Evolutionary conservation across 768 basidiomycete genomes (phyloP).

Genomic region (Psilocybe cyanescens): DNA sequence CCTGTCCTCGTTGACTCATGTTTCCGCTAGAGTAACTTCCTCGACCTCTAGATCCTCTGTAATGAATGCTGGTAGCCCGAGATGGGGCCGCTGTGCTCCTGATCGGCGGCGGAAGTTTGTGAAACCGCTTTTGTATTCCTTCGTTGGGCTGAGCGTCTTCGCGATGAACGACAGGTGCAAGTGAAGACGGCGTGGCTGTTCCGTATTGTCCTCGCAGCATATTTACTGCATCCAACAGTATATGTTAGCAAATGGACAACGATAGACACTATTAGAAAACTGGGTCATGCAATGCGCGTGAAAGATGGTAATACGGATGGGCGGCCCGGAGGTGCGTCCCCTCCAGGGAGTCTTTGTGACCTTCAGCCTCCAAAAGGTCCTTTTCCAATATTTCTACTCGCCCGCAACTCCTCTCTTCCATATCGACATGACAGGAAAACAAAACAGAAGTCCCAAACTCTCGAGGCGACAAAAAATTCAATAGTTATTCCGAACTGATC

Average conservation of each 20-base stretch:
- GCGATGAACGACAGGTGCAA: conserved; percentile 14
- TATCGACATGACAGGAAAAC: too few relatives aligned
- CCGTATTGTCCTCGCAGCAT: conserved; percentile 20
- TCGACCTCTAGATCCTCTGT: conserved; percentile 13
- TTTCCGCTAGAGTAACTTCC: conserved; percentile 3
- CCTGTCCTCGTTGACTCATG: conserved; percentile 1
- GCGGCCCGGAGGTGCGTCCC: background rate
- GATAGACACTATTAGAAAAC: background rate
- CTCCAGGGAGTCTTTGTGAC: too few relatives aligned
- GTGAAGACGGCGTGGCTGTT: conserved; percentile 12
- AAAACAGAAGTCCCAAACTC: too few relatives aligned
- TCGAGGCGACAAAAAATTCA: too few relatives aligned
- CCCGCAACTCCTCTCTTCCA: too few relatives aligned
- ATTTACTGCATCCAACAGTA: background rate
- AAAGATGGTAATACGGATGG: background rate
- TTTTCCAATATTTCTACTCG: too few relatives aligned
- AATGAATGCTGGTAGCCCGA: background rate
- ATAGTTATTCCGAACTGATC: too few relatives aligned
- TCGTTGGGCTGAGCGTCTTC: conserved; percentile 24
- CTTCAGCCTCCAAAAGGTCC: too few relatives aligned
- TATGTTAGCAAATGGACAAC: background rate
- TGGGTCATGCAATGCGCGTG: background rate
- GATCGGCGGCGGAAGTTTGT: conserved; percentile 14
- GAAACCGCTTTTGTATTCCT: conserved; percentile 8
- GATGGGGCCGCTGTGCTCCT: background rate